Evolutionary conservation across 805 yeast species (phyloP), one percentile per base, ranked within the genome.

Genomic region (Yueomyces sinensis): DNA sequence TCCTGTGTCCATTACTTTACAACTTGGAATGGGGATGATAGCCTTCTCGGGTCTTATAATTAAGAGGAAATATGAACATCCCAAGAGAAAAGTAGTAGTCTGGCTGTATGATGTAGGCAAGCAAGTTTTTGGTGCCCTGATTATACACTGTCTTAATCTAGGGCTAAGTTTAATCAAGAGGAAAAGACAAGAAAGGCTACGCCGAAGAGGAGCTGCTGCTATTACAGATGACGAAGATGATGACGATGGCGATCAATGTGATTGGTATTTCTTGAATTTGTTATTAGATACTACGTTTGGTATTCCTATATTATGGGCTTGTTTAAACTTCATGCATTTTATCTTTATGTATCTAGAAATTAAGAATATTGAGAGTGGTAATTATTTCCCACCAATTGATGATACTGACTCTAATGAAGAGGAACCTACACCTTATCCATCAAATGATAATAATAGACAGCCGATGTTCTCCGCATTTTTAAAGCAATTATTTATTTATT

Each of bases 201-300:
- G n/a, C n/a, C n/a, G n/a, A n/a, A n/a, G n/a, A 14, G 4, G 23
- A 11, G 14, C 17, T n/a, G 20, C 7, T 20, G 24, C 11, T 7
- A 7, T 7, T 7, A 20, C 11, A 20, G 24, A 20, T 20, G 11
- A 7, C 11, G 11, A 7, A 7, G 24, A 20, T 2, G 61, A 52
- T n/a, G 60, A 52, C 4, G 68, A 62, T 27, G 72, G 68, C 32
- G 77, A 76, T 41, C 94, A 95, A 6, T 91, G 97, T 57, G 89
- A 83, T 45, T 91, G 95, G 91, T 89, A 91, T 61, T 89, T 89
- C 50, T 62, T 91, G 36, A 89, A 82, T 48, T 70, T 89, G 27
- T 66, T 89, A 20, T 71, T 89, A 51, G 98, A 89, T 55, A 87
- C 97, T 29, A 89, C 98, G 0, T 68, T 87, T 5, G 98, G 98